phyloP scores from a whole-genome alignment of 2,329 filamentous ascomycete species.

The Colletotrichum nymphaeae region DNA sequence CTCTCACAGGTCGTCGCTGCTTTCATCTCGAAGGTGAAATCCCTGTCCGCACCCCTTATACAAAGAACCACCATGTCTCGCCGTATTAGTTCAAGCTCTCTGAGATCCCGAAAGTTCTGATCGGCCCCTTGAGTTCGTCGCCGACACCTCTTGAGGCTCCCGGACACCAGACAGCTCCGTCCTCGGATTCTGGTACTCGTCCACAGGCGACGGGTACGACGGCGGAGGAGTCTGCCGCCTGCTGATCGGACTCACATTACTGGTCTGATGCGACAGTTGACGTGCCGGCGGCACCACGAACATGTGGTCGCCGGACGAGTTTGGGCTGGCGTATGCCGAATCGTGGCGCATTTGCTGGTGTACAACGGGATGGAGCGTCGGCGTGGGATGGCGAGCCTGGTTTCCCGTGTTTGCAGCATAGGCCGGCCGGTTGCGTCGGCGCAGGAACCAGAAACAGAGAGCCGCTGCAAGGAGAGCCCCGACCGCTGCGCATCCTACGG shows the following conservation, averaged over 20 bases:
- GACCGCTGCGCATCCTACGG: conserved; percentile 1
- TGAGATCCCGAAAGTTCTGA: neutral
- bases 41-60: neutral
- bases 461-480: conserved; percentile 9
- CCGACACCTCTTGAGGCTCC: conserved; percentile 23
- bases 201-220: conserved; percentile 22
- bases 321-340: conserved; percentile 14
- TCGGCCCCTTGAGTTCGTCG: conserved; percentile 8
- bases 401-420: neutral
- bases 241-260: conserved; percentile 22
- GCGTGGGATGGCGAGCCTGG: neutral
- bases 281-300: conserved; percentile 1
- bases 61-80: neutral
- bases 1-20: neutral
- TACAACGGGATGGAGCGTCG: conserved; percentile 1
- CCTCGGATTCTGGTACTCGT: conserved; percentile 11
- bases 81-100: neutral
- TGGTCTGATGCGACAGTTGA: conserved; percentile 10
- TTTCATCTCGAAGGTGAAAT: neutral
- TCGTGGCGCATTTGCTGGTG: conserved; percentile 11
- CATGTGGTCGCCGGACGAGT: conserved; percentile 22
- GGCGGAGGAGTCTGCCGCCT: conserved; percentile 25
- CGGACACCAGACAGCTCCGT: conserved; percentile 16
- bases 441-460: conserved; percentile 11
- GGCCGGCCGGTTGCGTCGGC: neutral